A percentile compares a stretch with the other conserved stretches of the same genome.
phyloP scores from a whole-genome alignment of 2,329 filamentous ascomycete genomes.

The Leptographium lundbergii region DNA sequence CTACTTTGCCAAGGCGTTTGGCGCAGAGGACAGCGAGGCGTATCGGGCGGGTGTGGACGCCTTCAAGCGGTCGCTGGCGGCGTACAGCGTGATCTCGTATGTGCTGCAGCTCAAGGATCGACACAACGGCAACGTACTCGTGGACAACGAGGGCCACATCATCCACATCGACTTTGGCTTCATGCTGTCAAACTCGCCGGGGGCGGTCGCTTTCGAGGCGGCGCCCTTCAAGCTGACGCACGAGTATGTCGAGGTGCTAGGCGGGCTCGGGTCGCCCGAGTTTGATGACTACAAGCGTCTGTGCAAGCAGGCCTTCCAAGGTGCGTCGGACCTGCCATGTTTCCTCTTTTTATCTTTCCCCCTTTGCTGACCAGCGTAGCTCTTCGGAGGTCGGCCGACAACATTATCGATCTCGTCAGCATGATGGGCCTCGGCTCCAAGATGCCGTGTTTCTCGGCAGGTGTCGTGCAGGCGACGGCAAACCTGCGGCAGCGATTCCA shows the following conservation, averaged over 20 bases:
- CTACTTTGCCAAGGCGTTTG: constrained; percentile 72
- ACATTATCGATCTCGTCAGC: constrained; percentile 68
- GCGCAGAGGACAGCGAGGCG: constrained; percentile 53
- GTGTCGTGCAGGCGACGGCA: constrained; percentile 56
- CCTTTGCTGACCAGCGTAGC: constrained; percentile 25
- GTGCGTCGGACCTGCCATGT: constrained; percentile 25
- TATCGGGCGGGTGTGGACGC: constrained; percentile 63
- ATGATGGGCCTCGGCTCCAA: constrained; percentile 75
- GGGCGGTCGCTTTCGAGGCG: constrained; percentile 73
- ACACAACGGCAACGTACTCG: constrained; percentile 76
- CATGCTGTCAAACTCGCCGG: constrained; percentile 78
- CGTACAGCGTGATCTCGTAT: constrained; percentile 77
- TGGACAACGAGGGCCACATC: constrained; percentile 76
- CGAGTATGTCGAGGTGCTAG: constrained; percentile 75
- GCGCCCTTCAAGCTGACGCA: constrained; percentile 74
- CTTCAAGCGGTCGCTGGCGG: constrained; percentile 70
- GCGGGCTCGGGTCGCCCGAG: constrained; percentile 55
- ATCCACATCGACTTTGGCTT: constrained; percentile 86
- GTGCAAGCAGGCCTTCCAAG: constrained; percentile 76
- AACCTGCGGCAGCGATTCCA: constrained; percentile 65
- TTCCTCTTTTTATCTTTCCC: neutral
- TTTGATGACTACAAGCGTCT: constrained; percentile 66
- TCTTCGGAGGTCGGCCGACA: constrained; percentile 63
- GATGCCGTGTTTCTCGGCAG: constrained; percentile 73
- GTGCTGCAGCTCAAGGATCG: constrained; percentile 74